phyloP scores from a whole-genome alignment of 257 asterid genomes.

The Thymus mandschuricus region DNA sequence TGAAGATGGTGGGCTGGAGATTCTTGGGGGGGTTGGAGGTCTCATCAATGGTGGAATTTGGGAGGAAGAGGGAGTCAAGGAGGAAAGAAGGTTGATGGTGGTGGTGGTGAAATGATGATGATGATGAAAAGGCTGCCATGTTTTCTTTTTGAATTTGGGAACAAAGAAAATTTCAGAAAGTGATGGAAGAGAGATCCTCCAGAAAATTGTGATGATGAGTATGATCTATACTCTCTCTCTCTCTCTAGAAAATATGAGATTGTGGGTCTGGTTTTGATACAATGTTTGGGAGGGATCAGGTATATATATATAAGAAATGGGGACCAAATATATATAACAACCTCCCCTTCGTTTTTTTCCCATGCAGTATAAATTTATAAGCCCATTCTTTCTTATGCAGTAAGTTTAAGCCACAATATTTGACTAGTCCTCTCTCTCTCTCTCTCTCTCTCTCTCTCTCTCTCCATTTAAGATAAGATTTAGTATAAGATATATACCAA shows the following conservation, averaged over 20 bases:
- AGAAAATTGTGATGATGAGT: not conserved
- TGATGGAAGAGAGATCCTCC: slow-evolving; percentile 45
- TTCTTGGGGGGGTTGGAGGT: not conserved
- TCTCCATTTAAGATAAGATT: no score
- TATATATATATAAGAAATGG: slow-evolving; percentile 1
- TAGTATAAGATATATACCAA: no score
- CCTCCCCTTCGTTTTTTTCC: no score
- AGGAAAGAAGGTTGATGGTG: slow-evolving; percentile 23
- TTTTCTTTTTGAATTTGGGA: slow-evolving; percentile 26
- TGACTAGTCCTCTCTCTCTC: not conserved
- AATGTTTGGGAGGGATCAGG: slow-evolving; percentile 34
- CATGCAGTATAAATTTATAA: no score
- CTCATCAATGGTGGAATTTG: slow-evolving; percentile 24
- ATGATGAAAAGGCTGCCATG: slow-evolving; percentile 54
- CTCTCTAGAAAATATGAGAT: not conserved
- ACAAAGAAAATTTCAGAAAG: slow-evolving; percentile 23
- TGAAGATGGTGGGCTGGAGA: not conserved
- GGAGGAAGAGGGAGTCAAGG: slow-evolving; percentile 39
- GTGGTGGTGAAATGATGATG: slow-evolving; percentile 40
- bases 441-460: no score
- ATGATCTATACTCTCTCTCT: slow-evolving; percentile 8
- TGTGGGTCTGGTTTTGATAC: slow-evolving; percentile 23
- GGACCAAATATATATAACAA: no score
- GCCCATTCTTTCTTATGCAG: slow-evolving; percentile 2
- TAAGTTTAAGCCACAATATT: slow-evolving; percentile 11